Evolutionary conservation across 2,329 filamentous ascomycete genomes (phyloP).

Genomic region (Trichophyton mentagrophytes): DNA sequence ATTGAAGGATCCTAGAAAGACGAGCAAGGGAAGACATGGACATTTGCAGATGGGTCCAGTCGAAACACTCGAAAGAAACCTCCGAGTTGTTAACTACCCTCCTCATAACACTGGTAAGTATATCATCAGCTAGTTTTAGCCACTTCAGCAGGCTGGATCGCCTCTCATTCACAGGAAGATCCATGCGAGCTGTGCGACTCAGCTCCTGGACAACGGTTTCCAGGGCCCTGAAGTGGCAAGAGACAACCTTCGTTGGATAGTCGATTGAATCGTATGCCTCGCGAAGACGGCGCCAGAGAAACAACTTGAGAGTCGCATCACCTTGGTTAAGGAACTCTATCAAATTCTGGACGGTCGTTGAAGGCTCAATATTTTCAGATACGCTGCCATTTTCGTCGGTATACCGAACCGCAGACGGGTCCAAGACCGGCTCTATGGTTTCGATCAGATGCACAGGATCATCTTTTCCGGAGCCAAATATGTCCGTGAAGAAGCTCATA

Average conservation of each 20-base stretch:
- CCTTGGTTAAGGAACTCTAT: constrained; percentile 73
- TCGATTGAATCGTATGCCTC: constrained; percentile 77
- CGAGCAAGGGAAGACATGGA: constrained; percentile 60
- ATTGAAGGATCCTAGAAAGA: constrained; percentile 62
- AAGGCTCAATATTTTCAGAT: background rate
- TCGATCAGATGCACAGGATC: constrained; percentile 80
- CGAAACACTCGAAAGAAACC: constrained; percentile 66
- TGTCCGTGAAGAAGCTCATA: constrained; percentile 85
- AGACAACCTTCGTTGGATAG: constrained; percentile 77
- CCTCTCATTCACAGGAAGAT: constrained; percentile 50
- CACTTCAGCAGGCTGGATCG: constrained; percentile 59
- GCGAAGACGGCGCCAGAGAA: constrained; percentile 81
- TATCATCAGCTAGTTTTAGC: constrained; percentile 65
- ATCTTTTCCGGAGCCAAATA: constrained; percentile 72
- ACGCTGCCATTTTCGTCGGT: background rate
- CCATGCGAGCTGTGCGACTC: constrained; percentile 44
- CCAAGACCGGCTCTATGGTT: constrained; percentile 80
- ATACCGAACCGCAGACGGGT: constrained; percentile 41
- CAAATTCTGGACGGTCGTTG: constrained; percentile 49
- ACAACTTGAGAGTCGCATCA: constrained; percentile 68
- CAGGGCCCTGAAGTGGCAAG: constrained; percentile 72
- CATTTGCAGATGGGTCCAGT: constrained; percentile 61
- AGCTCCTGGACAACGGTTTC: constrained; percentile 67
- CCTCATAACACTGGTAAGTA: constrained; percentile 58
- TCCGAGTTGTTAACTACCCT: constrained; percentile 53